Evolutionary conservation across 2,329 filamentous ascomycete species (phyloP), one percentile per base, ranked within the genome.

Genomic region (Ramichloridium luteum): DNA sequence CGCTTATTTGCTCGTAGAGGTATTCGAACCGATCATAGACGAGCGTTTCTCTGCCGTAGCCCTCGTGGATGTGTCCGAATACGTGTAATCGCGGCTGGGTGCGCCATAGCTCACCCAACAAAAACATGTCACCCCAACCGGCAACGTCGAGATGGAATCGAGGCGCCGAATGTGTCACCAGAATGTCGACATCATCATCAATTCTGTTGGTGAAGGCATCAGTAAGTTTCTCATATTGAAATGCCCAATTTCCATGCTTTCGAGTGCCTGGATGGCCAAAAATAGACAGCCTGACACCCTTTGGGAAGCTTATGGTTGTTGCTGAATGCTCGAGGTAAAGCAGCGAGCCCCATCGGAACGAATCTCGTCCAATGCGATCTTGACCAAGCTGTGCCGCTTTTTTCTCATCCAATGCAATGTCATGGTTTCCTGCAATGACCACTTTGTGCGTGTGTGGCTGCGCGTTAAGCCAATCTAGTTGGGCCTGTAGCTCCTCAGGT

Each of bases 221-320:
- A 4, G 37, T 26, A 10, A 38, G 23, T 2, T 31, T 36, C 2
- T 47, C 41, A 35, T 65, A 62, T 39, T 65, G 60, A 32, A 65
- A 67, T 0, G 58, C 55, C 54, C 55, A 62, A 16, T 35, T 30
- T 67, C 82, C 60, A 79, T 77, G 22, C 75, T 68, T 14, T 60
- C 57, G 32, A 72, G 72, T 16, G 80, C 78, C 49, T 2, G 82
- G 80, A 0, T 77, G 77, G 5, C 86, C 85, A 57, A 82, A 92
- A 37, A 93, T 61, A 29, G 67, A 75, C 35, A 88, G 56, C 20
- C n/a, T 23, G 8, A 8, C 20, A 4, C 64, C 65, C 44, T 32
- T 65, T 58, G 44, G 31, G 40, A 85, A 75, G 5, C 67, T 62
- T n/a, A 59, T 16, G 1, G 42, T 51, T 3, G 35, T 37, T 2